These are phyloP conservation scores for Stipa capillata DNA, from an alignment of 176 grass and related monocot genomes.

Conservation along the genomic window DNA sequence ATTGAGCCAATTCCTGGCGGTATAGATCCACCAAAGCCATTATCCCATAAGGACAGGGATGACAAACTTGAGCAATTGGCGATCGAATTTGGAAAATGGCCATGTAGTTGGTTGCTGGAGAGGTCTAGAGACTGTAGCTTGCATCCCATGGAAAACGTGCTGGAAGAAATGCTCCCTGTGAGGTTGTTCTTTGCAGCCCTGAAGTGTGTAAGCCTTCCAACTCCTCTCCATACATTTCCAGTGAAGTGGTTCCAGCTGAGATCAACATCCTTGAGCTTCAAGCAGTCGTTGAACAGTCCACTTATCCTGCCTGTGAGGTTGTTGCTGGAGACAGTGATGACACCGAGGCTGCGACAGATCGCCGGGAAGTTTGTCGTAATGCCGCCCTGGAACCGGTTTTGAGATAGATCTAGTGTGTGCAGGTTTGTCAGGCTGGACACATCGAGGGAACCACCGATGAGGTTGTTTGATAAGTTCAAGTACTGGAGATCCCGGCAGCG, in stretches of 20 bases:
- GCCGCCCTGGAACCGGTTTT: conserved; percentile 23
- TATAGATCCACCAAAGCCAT: not conserved
- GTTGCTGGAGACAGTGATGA: conserved; percentile 34
- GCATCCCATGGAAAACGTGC: conserved; percentile 1
- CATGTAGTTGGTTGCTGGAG: conserved; percentile 18
- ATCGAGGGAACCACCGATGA: conserved; percentile 23
- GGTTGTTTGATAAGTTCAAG: conserved; percentile 49
- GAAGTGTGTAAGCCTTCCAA: conserved; percentile 12
- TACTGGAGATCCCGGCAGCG: conserved; percentile 28
- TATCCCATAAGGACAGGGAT: conserved; percentile 6
- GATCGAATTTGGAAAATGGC: conserved; percentile 34
- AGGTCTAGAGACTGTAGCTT: not conserved
- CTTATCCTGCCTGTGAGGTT: conserved; percentile 22
- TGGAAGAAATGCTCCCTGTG: conserved; percentile 5
- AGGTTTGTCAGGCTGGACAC: conserved; percentile 26
- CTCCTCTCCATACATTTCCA: conserved; percentile 31
- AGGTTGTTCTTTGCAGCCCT: conserved; percentile 21
- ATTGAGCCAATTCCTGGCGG: conserved; percentile 31
- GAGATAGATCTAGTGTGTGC: conserved; percentile 20
- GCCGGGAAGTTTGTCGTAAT: conserved; percentile 30
- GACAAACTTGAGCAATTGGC: conserved; percentile 33
- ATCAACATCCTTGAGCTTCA: conserved; percentile 30
- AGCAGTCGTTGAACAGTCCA: conserved; percentile 22
- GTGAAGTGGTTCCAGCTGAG: conserved; percentile 38
- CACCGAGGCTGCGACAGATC: conserved; percentile 20